Evolutionary conservation across 345 rosid genomes (phyloP), one percentile per base, ranked within the genome.

Genomic region (Pugionium dolabratum): DNA sequence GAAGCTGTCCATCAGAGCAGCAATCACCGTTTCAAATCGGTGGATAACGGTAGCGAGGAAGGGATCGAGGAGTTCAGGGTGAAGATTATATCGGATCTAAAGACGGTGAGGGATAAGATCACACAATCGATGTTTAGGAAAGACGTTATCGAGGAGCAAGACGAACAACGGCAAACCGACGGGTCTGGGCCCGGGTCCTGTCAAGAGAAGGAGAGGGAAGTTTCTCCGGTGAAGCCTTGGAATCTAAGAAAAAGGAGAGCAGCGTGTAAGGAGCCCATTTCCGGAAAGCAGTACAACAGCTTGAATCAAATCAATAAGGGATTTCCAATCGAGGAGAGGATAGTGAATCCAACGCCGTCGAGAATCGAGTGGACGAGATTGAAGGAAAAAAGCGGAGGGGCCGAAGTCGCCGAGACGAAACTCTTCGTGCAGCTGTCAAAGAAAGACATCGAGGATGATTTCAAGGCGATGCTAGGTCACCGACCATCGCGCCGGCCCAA

Each of bases 391-490:
- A 48, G 61, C 54, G 71, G 54, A 55, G 52, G 56, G 59, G 44
- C 54, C 58, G 79, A 74, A 64, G 49, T 51, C 6, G 75, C 31
- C 50, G 64, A 4, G 36, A 49, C 62, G 2, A 81, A 81, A 69
- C 75, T 93, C 45, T 45, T 82, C 30, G 73, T 78, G 70, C 7
- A 78, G 48, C 76, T 91, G 2, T 55, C 84, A 33, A 85, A 65
- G 85, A 82, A 82, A 62, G 96, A 91, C 78, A 79, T 88, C 69
- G 92, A 85, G 41, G 84, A 78, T 28, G 98, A 91, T 76, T 89
- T 80, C 74, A 63, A 79, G 79, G 74, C 31, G 75, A 43, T 87
- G 37, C 4, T 78, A 1, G 81, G 90, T 33, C 84, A 66, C 34
- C 78, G 86, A 56, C 96, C 97, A 9, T 65, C 81, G 9, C 79